A percentile compares a stretch with the other conserved stretches of the same genome.
phyloP scores from a whole-genome alignment of 1,284 basidiomycete genomes.

The Malassezia sp. region DNA sequence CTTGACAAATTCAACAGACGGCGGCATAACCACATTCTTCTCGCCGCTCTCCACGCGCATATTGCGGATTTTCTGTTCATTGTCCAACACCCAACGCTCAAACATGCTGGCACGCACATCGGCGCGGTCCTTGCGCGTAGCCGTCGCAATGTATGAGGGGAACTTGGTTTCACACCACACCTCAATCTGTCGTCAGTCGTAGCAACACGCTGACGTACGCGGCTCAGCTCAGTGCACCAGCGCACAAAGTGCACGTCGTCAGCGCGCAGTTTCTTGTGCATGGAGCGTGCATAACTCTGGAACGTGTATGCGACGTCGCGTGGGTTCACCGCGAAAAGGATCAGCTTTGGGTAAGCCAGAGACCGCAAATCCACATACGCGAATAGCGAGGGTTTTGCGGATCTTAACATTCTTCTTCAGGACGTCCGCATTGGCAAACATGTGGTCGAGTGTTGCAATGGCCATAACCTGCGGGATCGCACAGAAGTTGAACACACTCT shows the following conservation, averaged over 20 bases:
- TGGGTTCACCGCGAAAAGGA: constrained; percentile 79
- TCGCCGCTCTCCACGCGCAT: constrained; percentile 3
- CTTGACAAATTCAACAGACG: background rate
- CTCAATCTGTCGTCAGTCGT: too few relatives aligned
- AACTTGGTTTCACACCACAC: constrained; percentile 42
- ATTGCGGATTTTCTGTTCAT: constrained; percentile 3
- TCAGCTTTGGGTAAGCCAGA: too few relatives aligned
- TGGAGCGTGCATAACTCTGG: constrained; percentile 65
- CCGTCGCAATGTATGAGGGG: constrained; percentile 29
- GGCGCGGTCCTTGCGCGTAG: constrained; percentile 6
- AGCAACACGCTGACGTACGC: too few relatives aligned
- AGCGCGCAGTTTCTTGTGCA: constrained; percentile 67
- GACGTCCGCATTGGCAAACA: constrained; percentile 87
- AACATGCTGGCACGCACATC: constrained; percentile 26
- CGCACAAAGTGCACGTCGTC: constrained; percentile 67
- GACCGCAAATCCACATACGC: too few relatives aligned
- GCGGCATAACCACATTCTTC: background rate
- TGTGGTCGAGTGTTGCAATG: constrained; percentile 78
- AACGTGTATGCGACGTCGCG: constrained; percentile 84
- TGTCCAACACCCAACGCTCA: constrained; percentile 22
- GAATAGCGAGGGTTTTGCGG: constrained; percentile 67
- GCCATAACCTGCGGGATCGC: constrained; percentile 94
- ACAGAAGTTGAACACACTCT: constrained; percentile 90
- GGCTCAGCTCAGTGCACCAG: constrained; percentile 36
- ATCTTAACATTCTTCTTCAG: constrained; percentile 89